Evolutionary conservation across 306 rosid genomes (phyloP).

Genomic region (Castanea sativa): DNA sequence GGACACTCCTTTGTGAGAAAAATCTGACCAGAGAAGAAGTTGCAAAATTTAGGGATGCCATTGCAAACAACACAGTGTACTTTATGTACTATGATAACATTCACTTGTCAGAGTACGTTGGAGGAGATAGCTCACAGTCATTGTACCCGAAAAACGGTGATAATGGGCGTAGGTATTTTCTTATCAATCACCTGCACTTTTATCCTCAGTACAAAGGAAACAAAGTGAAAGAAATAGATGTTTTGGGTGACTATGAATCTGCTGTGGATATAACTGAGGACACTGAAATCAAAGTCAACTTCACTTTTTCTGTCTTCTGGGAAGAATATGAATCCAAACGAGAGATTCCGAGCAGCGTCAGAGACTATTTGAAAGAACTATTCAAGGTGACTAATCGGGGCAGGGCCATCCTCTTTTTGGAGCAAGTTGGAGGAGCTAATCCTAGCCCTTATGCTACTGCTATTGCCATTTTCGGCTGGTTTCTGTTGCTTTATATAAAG

Average conservation of each 20-base stretch:
- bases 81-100: slow-evolving; percentile 11
- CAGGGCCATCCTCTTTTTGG: no score
- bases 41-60: background rate
- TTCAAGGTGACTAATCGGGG: no score
- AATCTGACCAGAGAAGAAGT: slow-evolving; percentile 11
- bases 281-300: background rate
- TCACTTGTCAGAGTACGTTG: slow-evolving; percentile 8
- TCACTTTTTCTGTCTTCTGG: slow-evolving; percentile 18
- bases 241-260: background rate
- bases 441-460: no score
- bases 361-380: background rate
- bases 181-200: slow-evolving; percentile 14
- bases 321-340: background rate
- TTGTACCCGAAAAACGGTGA: no score
- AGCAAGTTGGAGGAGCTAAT: no score
- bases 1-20: slow-evolving; percentile 9
- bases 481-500: background rate
- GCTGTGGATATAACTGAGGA: slow-evolving; percentile 16
- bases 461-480: background rate
- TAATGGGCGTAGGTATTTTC: background rate
- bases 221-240: slow-evolving; percentile 5
- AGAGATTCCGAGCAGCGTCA: no score
- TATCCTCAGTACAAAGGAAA: background rate
- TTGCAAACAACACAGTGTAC: slow-evolving; percentile 5
- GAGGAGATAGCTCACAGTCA: background rate